Evolutionary conservation across 2,329 filamentous ascomycete genomes (phyloP).

Genomic region (Pseudodiploospora longispora): DNA sequence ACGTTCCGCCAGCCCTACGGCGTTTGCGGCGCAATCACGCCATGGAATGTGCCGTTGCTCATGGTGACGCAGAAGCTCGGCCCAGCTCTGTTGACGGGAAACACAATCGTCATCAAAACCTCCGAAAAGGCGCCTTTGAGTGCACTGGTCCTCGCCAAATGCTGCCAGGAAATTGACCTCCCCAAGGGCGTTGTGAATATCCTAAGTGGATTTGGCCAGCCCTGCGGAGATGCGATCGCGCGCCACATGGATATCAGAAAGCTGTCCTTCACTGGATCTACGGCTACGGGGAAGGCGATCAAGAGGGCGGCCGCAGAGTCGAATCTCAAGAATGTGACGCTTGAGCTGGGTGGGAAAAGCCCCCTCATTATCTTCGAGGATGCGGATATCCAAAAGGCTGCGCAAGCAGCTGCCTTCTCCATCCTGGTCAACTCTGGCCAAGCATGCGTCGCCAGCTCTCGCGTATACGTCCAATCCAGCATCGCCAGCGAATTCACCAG

Average conservation of each 20-base stretch:
- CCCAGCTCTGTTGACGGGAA: slow-evolving; percentile 49
- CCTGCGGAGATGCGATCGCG: slow-evolving; percentile 58
- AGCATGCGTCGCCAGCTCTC: slow-evolving; percentile 50
- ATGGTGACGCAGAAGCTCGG: slow-evolving; percentile 45
- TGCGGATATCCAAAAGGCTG: slow-evolving; percentile 54
- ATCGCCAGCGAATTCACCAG: slow-evolving; percentile 43
- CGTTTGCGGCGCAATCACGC: slow-evolving; percentile 38
- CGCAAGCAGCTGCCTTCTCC: slow-evolving; percentile 39
- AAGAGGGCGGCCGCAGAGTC: slow-evolving; percentile 62
- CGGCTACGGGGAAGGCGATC: slow-evolving; percentile 60
- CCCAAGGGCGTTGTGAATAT: slow-evolving; percentile 69
- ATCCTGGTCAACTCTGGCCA: slow-evolving; percentile 50
- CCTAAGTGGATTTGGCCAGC: slow-evolving; percentile 59
- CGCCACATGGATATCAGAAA: slow-evolving; percentile 63
- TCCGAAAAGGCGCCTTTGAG: slow-evolving; percentile 20
- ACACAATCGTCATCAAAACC: slow-evolving; percentile 48
- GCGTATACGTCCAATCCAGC: slow-evolving; percentile 49
- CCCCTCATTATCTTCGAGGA: slow-evolving; percentile 59
- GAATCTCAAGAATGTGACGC: slow-evolving; percentile 55
- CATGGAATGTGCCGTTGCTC: slow-evolving; percentile 40
- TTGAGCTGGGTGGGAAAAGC: slow-evolving; percentile 63
- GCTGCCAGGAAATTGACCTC: slow-evolving; percentile 57
- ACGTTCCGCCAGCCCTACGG: slow-evolving; percentile 38
- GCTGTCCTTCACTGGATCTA: slow-evolving; percentile 70
- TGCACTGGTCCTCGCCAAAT: not conserved